A percentile compares a stretch with the other conserved stretches of the same genome.
Evolutionary conservation across 495 filamentous ascomycete genomes (phyloP).

Genomic region (Podospora sp.): DNA sequence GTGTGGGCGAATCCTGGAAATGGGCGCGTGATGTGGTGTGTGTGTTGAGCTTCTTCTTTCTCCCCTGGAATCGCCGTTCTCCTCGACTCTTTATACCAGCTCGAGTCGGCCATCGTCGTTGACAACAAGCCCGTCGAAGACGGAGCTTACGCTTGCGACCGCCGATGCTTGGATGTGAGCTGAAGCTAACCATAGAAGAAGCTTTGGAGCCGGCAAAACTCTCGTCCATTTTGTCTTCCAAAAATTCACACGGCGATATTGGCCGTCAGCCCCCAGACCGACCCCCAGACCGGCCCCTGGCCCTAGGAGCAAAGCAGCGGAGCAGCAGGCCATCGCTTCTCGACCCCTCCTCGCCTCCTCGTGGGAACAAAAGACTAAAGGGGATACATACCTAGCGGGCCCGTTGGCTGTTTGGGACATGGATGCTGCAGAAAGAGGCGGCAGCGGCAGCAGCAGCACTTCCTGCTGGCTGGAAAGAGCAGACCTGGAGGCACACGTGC

Average conservation of each 20-base stretch:
- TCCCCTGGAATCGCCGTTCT: background rate
- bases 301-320: no score
- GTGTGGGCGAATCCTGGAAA: slow-evolving; percentile 10
- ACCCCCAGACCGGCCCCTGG: background rate
- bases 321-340: no score
- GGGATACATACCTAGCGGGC: background rate
- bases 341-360: background rate
- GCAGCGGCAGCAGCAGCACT: background rate
- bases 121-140: background rate
- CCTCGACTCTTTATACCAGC: background rate
- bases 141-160: background rate
- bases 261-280: background rate
- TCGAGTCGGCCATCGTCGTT: background rate
- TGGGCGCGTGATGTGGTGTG: slow-evolving; percentile 5
- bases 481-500: background rate
- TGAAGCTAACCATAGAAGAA: background rate
- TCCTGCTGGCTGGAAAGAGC: background rate
- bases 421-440: background rate
- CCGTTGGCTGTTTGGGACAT: background rate
- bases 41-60: background rate
- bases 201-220: slow-evolving; percentile 2
- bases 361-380: background rate
- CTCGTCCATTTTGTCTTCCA: background rate
- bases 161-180: background rate
- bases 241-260: slow-evolving; percentile 14